Base-by-base conservation (phyloP, 1,284 basidiomycete species). In the Kwoniella shivajii region DNA sequence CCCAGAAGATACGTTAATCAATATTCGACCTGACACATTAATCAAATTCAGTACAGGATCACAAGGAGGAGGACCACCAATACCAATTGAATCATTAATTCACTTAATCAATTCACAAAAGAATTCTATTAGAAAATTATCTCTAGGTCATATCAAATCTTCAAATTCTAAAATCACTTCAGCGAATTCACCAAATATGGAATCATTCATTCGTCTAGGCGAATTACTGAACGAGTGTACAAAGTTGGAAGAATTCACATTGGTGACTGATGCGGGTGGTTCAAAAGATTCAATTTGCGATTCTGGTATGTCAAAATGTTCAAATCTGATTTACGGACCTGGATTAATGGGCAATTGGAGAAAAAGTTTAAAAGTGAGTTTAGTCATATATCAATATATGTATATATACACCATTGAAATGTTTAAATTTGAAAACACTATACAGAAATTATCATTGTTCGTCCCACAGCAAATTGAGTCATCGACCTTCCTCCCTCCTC, bases 131-230 rank as follows among this genome's bases (percentile, higher is more conserved):
- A 50, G 45, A 39, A 41, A 54, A 10, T n/a, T 69, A 6, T 54
- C 61, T 36, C 20, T 71, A 6, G 65, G 67, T 7, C 57, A 69
- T 46, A 34, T 69, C 14, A 24, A 49, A 16, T 50, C 57, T 5
- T 4, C 13, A 41, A n/a, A n/a, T n/a, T n/a, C n/a, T n/a, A n/a
- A 36, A 16, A 31, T 14, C 18, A 56, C 16, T 43, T 37, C 20
- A 5, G 24, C 24, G 6, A 33, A 30, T 10, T 29, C 31, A 24
- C 2, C 36, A 20, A 20, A 50, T 5, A n/a, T 14, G 2, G 6
- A 27, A 20, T 27, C 13, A 1, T 41, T 47, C 26, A 14, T 14
- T 18, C 39, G 47, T 14, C 58, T 67, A 4, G 61, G 51, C 7
- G 29, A 39, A 24, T 46, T 50, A 2, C 31, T 66, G 13, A 33